Conservation (phyloP, 345 rosid species). For the Gossypium australe region DNA sequence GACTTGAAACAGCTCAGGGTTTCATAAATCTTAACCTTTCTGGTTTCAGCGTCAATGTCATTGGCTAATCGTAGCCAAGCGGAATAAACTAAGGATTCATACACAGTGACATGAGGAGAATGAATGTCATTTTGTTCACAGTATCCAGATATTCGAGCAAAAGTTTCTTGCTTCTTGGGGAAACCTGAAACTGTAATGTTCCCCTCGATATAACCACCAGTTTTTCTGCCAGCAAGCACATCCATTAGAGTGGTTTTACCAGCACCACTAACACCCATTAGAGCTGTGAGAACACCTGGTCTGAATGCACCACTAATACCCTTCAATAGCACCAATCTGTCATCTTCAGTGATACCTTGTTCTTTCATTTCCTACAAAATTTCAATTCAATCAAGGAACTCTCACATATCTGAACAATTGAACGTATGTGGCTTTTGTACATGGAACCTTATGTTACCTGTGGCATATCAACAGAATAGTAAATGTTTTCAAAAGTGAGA, state of each 20-base stretch:
- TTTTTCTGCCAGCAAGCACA: slow-evolving; percentile 84
- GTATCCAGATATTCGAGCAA: slow-evolving; percentile 74
- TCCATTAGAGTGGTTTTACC: slow-evolving; percentile 94
- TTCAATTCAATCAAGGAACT: not conserved
- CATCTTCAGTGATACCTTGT: slow-evolving; percentile 48
- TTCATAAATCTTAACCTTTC: slow-evolving; percentile 39
- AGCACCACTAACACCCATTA: slow-evolving; percentile 83
- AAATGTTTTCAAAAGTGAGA: slow-evolving; percentile 50
- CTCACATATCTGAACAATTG: not conserved
- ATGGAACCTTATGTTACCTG: slow-evolving; percentile 32
- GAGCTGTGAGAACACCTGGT: slow-evolving; percentile 81
- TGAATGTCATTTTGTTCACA: slow-evolving; percentile 82
- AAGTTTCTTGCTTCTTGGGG: slow-evolving; percentile 74
- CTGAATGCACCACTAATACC: slow-evolving; percentile 78
- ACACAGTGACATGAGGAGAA: slow-evolving; percentile 72
- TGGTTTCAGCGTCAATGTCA: slow-evolving; percentile 36
- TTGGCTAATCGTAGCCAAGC: slow-evolving; percentile 68
- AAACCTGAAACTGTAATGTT: slow-evolving; percentile 62
- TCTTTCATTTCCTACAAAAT: slow-evolving; percentile 46
- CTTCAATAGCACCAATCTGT: slow-evolving; percentile 54
- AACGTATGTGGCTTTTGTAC: not conserved
- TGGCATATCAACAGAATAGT: slow-evolving; percentile 75
- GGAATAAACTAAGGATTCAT: slow-evolving; percentile 68
- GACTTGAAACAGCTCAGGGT: not conserved
- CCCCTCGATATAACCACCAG: slow-evolving; percentile 74